These are phyloP conservation scores for Herpetomonas tarakana DNA, from an alignment of 208 protist genomes.

Conservation along the genomic window DNA sequence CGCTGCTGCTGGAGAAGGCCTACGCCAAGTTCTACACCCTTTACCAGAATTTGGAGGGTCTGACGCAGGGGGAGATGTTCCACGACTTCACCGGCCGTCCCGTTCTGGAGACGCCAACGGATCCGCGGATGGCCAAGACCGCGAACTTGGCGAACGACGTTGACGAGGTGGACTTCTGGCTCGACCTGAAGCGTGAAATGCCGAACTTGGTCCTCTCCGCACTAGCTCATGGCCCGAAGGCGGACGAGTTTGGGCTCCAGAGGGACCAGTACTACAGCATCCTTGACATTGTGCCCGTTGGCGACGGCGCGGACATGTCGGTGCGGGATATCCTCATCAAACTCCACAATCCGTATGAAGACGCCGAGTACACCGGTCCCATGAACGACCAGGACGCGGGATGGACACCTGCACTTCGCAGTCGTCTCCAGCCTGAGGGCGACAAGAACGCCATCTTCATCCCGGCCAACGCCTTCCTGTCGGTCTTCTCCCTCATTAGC, in stretches of 20 bases:
- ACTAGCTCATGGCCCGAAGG: conserved; percentile 17
- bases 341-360: conserved; percentile 50
- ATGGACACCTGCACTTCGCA: conserved; percentile 34
- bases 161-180: conserved; percentile 39
- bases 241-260: conserved; percentile 31
- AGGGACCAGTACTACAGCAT: conserved; percentile 45
- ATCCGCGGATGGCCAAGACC: conserved; percentile 26
- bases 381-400: conserved; percentile 37
- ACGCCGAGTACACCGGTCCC: conserved; percentile 36
- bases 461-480: conserved; percentile 32
- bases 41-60: conserved; percentile 56
- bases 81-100: conserved; percentile 65
- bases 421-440: conserved; percentile 14
- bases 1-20: conserved; percentile 63
- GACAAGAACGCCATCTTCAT: conserved; percentile 35
- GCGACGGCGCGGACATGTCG: conserved; percentile 14
- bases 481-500: conserved; percentile 32
- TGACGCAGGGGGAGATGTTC: conserved; percentile 52
- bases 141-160: conserved; percentile 35
- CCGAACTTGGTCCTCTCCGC: conserved; percentile 26
- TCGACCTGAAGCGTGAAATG: conserved; percentile 21
- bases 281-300: conserved; percentile 30
- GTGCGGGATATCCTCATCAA: conserved; percentile 32
- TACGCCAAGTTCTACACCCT: conserved; percentile 84
- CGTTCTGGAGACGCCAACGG: conserved; percentile 36